Conservation (phyloP, 1,284 basidiomycete genomes). For the Ceratobasidium papillatum region DNA sequence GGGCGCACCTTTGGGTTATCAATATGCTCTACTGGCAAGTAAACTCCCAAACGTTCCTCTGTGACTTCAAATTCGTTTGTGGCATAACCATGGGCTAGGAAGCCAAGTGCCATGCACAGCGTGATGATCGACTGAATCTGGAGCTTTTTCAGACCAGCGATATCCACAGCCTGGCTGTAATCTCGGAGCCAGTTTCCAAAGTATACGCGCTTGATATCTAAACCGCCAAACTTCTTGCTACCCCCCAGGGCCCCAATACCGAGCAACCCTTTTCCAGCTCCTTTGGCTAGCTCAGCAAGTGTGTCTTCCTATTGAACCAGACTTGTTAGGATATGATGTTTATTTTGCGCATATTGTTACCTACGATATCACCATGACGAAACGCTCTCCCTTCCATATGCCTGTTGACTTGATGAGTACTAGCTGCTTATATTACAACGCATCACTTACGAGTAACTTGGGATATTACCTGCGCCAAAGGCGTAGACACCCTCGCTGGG, state of each 20-base stretch:
- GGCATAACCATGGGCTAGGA: slow-evolving; percentile 85
- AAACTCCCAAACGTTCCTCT: slow-evolving; percentile 82
- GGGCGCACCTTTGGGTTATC: slow-evolving; percentile 71
- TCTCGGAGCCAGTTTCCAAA: slow-evolving; percentile 81
- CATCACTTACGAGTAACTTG: slow-evolving; percentile 46
- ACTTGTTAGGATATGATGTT: neutral
- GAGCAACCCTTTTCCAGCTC: slow-evolving; percentile 66
- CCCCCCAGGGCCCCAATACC: slow-evolving; percentile 60
- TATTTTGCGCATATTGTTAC: slow-evolving; percentile 47
- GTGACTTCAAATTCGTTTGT: slow-evolving; percentile 92
- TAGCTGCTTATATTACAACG: neutral
- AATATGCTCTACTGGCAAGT: slow-evolving; percentile 91
- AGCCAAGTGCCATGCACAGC: slow-evolving; percentile 88
- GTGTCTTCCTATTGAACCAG: slow-evolving; percentile 67
- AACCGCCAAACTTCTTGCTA: slow-evolving; percentile 73
- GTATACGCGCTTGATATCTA: slow-evolving; percentile 80
- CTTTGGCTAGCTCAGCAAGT: slow-evolving; percentile 69
- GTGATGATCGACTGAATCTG: slow-evolving; percentile 84
- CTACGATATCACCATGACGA: slow-evolving; percentile 85
- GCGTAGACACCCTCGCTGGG: slow-evolving; percentile 59
- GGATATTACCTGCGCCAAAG: slow-evolving; percentile 80
- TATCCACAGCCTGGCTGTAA: slow-evolving; percentile 86
- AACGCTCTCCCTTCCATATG: slow-evolving; percentile 82
- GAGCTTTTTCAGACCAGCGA: slow-evolving; percentile 79
- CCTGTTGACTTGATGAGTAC: slow-evolving; percentile 59